These are phyloP conservation scores for Perilla frutescens DNA, from an alignment of 257 asterid species.

Conservation along the genomic window DNA sequence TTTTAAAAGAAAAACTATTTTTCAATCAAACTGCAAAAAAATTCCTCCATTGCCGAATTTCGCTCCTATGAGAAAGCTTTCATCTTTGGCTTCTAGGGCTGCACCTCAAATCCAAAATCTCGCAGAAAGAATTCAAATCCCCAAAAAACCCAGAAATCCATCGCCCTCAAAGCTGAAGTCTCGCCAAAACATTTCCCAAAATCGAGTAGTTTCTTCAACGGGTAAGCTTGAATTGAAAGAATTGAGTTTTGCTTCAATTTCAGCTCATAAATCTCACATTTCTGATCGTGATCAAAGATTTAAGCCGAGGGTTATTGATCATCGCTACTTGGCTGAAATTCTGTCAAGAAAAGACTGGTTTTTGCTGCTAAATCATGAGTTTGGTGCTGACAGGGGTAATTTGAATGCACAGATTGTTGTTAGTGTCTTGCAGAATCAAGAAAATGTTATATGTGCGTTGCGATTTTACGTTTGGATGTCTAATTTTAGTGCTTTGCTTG, in stretches of 20 bases:
- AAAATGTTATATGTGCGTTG: constrained; percentile 59
- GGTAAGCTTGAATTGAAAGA: constrained; percentile 49
- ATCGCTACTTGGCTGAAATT: constrained; percentile 55
- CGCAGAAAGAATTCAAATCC: constrained; percentile 25
- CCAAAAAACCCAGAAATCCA: constrained; percentile 32
- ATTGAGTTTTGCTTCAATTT: constrained; percentile 43
- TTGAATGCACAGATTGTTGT: constrained; percentile 53
- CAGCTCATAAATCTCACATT: constrained; percentile 41
- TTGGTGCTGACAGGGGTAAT: constrained; percentile 48
- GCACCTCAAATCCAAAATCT: constrained; percentile 45
- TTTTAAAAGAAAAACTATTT: not conserved
- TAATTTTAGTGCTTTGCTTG: constrained; percentile 48
- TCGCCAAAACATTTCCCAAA: constrained; percentile 31
- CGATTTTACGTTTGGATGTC: constrained; percentile 80
- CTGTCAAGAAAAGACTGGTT: constrained; percentile 82
- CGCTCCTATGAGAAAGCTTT: constrained; percentile 64
- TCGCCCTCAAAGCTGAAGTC: constrained; percentile 38
- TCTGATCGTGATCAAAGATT: constrained; percentile 23
- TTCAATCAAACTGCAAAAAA: not conserved
- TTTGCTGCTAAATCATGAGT: constrained; percentile 73
- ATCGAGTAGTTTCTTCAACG: constrained; percentile 39
- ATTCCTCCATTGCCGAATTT: constrained; percentile 31
- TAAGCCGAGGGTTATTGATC: constrained; percentile 54
- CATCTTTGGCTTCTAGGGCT: constrained; percentile 68
- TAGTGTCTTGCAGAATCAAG: constrained; percentile 83